phyloP scores from a whole-genome alignment of 1,284 basidiomycete species.

The Ustilago hordei region DNA sequence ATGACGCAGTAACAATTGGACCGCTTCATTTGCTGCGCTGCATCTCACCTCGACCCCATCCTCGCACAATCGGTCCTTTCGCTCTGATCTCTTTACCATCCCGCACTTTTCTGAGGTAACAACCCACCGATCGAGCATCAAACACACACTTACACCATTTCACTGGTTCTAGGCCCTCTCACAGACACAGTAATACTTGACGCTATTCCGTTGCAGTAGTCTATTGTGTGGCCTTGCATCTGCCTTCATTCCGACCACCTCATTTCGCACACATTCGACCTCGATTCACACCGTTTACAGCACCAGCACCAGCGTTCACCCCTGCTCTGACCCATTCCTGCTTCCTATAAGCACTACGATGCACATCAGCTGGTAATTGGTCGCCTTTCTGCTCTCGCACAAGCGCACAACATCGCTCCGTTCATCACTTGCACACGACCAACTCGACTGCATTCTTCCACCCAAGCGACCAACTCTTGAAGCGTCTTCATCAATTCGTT shows the following conservation, averaged over 20 bases:
- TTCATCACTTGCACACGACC: not conserved
- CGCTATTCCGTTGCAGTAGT: not conserved
- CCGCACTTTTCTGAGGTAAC: not conserved
- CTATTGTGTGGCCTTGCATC: not conserved
- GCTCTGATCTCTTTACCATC: not conserved
- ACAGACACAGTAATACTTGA: not conserved
- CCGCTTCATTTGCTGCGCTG: slow-evolving; percentile 21
- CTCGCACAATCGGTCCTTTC: not conserved
- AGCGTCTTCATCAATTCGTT: not conserved
- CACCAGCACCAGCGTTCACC: not conserved
- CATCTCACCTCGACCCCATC: slow-evolving; percentile 2
- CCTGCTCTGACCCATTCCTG: slow-evolving; percentile 2
- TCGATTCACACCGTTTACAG: not conserved
- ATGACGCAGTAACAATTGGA: slow-evolving; percentile 14
- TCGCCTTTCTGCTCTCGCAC: slow-evolving; percentile 10
- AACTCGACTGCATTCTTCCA: not conserved
- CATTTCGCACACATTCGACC: slow-evolving; percentile 12
- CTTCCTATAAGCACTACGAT: slow-evolving; percentile 10
- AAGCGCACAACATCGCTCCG: slow-evolving; percentile 1
- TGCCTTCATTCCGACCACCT: slow-evolving; percentile 4
- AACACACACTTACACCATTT: not conserved
- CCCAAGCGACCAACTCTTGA: not conserved
- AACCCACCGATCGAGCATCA: not conserved
- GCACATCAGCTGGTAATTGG: slow-evolving; percentile 3
- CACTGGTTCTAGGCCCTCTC: not conserved